Conservation (phyloP, 1,284 basidiomycete genomes). For the Ustilago shanxiensis region DNA sequence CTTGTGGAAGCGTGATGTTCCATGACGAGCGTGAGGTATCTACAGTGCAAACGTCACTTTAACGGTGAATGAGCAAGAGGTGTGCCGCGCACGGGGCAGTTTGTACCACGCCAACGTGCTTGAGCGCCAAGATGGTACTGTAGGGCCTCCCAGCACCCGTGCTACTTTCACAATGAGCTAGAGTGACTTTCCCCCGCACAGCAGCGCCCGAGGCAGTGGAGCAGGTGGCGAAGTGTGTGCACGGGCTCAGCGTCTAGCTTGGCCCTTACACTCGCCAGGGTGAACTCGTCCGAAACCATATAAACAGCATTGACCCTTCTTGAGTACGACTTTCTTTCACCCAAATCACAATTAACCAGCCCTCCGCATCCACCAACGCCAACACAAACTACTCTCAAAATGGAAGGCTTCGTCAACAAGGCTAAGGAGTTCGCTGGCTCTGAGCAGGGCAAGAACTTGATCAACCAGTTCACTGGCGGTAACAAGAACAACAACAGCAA, state of each 20-base stretch:
- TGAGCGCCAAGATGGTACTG: not conserved
- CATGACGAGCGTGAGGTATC: too few relatives aligned
- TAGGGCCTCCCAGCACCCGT: too few relatives aligned
- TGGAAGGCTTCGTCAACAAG: slow-evolving; percentile 62
- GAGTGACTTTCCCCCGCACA: too few relatives aligned
- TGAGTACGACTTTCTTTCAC: too few relatives aligned
- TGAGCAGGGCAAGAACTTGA: slow-evolving; percentile 51
- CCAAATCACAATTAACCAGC: not conserved
- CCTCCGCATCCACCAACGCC: not conserved
- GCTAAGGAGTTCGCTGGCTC: slow-evolving; percentile 60
- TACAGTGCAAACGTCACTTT: slow-evolving; percentile 10
- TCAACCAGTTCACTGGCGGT: slow-evolving; percentile 48
- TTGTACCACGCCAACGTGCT: not conserved
- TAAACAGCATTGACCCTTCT: too few relatives aligned
- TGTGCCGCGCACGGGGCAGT: slow-evolving; percentile 4
- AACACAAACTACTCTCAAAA: slow-evolving; percentile 22
- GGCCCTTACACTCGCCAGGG: not conserved
- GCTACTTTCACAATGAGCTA: too few relatives aligned
- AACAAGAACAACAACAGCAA: slow-evolving; percentile 37
- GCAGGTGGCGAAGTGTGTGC: not conserved
- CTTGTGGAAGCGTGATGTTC: not conserved
- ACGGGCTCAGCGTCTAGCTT: not conserved
- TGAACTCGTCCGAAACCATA: not conserved
- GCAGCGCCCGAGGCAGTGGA: too few relatives aligned
- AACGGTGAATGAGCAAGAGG: not conserved